A percentile compares a stretch with the other conserved stretches of the same genome.
phyloP scores from a whole-genome alignment of 2,329 filamentous ascomycete species.

The Fusarium cyanostomum region DNA sequence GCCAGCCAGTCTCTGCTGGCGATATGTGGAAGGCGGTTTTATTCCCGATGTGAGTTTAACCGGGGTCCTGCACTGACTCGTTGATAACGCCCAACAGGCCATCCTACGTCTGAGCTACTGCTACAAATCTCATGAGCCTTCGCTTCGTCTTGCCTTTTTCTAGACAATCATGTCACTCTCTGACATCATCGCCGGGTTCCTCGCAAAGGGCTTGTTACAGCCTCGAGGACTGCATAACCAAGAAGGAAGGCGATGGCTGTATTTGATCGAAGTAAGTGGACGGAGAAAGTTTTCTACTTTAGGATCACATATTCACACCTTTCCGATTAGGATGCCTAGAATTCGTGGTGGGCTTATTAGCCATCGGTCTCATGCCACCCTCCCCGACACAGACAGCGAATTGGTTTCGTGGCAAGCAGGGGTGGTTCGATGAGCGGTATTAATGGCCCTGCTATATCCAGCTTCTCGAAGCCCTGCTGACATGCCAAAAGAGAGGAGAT shows the following conservation, averaged over 20 bases:
- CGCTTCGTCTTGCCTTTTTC: constrained; percentile 72
- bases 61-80: neutral
- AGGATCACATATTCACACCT: neutral
- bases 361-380: constrained; percentile 37
- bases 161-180: constrained; percentile 59
- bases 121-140: constrained; percentile 64
- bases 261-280: constrained; percentile 49
- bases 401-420: constrained; percentile 44
- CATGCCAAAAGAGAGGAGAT: constrained; percentile 52
- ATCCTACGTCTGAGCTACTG: constrained; percentile 75
- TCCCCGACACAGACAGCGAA: constrained; percentile 55
- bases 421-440: constrained; percentile 48
- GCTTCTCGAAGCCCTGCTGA: neutral
- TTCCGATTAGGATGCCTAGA: constrained; percentile 36
- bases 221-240: constrained; percentile 61
- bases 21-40: constrained; percentile 27
- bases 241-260: constrained; percentile 68
- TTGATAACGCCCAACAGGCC: constrained; percentile 34
- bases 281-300: constrained; percentile 1
- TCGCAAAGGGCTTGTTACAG: constrained; percentile 61
- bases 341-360: constrained; percentile 41
- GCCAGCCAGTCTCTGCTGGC: constrained; percentile 25
- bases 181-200: constrained; percentile 29
- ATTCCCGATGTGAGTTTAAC: constrained; percentile 27
- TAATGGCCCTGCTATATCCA: neutral